phyloP scores from a whole-genome alignment of 2,329 filamentous ascomycete genomes.

The Cadophora malorum region DNA sequence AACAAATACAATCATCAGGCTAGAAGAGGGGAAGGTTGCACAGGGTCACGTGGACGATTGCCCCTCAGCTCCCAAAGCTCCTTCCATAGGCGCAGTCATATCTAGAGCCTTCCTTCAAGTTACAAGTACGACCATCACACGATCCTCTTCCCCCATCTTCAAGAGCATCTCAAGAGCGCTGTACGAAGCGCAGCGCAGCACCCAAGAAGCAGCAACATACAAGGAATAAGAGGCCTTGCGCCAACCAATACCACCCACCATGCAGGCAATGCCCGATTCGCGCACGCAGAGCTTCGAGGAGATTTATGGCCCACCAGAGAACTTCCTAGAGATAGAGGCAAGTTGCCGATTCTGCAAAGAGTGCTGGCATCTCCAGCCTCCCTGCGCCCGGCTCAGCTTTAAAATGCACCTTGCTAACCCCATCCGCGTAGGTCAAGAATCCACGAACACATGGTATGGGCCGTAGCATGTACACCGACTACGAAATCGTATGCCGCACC shows the following conservation, averaged over 20 bases:
- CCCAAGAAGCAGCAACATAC: conserved; percentile 12
- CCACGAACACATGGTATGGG: conserved; percentile 94
- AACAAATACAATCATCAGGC: neutral
- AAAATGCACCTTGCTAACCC: conserved; percentile 26
- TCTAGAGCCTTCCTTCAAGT: neutral
- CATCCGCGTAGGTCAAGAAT: conserved; percentile 74
- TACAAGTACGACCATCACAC: conserved; percentile 14
- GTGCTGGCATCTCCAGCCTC: conserved; percentile 5
- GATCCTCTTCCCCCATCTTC: neutral
- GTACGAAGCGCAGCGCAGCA: conserved; percentile 1
- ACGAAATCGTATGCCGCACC: conserved; percentile 96
- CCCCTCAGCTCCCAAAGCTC: conserved; percentile 18
- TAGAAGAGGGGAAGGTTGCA: conserved; percentile 11
- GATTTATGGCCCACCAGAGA: conserved; percentile 97
- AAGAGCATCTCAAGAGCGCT: neutral
- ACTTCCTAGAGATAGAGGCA: conserved; percentile 98
- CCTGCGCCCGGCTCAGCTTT: conserved; percentile 5
- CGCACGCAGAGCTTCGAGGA: conserved; percentile 97
- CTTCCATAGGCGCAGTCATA: conserved; percentile 12
- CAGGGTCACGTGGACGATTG: conserved; percentile 8
- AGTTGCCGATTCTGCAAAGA: conserved; percentile 35
- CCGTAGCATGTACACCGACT: conserved; percentile 97
- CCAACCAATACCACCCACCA: conserved; percentile 42
- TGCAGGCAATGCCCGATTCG: conserved; percentile 73
- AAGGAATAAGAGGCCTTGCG: conserved; percentile 25